Base-by-base conservation (phyloP, 2,329 filamentous ascomycete species). In the Reticulascus tulasneorum region DNA sequence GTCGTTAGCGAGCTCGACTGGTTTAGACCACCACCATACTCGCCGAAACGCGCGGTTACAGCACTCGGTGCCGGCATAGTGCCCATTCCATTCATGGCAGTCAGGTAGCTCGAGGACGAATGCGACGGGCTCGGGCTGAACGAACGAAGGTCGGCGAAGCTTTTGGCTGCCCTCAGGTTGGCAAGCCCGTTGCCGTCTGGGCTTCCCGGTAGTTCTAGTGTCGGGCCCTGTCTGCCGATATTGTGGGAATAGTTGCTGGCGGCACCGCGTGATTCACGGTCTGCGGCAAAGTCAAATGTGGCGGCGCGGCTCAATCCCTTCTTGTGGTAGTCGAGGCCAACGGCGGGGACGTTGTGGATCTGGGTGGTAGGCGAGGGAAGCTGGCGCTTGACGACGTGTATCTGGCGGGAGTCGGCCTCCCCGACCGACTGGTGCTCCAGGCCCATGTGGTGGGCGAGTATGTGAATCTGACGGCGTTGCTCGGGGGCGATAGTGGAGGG, bases 281-380 rank as follows among this genome's bases (percentile, higher is more conserved):
- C 79, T 45, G 89, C 84, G 47, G 86, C 89, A 61, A 97, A 97
- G 61, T 97, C 93, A 48, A 94, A 95, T 3, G 93, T 97, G n/a
- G 93, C 93, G 12, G 93, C 90, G 45, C 93, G 84, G 66, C 89
- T 95, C 23, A 98, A 70, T 5, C 84, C 85, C 42, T 91, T 85
- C 48, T 91, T 83, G 50, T 88, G 82, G 37, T 85, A 79, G 46
- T 94, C 87, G 33, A 81, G 69, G 16, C 79, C 78, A 40, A 85
- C 82, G 38, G 80, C 80, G 2, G 77, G 72, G 16, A 65, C 45
- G 58, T 69, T 52, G 69, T 82, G 69, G 68, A 82, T 61, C 50
- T 72, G 67, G 31, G 69, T 60, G n/a, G 73, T 64, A 24, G 74
- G 62, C 29, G 71, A 60, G 56, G 71, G 44, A 69, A 71, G 52